A percentile compares a stretch with the other conserved stretches of the same genome.
Conservation (phyloP, 441 rosid genomes). For the Euphorbia corollata region DNA sequence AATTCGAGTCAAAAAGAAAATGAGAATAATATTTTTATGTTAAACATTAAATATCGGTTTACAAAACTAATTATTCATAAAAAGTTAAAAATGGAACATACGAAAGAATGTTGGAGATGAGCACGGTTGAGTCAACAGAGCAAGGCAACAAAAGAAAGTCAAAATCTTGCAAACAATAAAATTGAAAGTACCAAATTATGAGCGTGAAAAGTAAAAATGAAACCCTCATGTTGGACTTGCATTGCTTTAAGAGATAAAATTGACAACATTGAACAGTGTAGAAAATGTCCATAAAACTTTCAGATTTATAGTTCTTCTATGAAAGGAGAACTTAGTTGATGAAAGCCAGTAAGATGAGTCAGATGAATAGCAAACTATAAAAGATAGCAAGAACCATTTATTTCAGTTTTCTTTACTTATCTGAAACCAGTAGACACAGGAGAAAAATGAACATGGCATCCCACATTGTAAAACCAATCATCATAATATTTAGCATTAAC, state of each 20-base stretch:
- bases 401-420: background rate
- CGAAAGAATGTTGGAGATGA: background rate
- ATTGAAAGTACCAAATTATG: background rate
- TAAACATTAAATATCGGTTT: background rate
- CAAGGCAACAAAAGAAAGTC: background rate
- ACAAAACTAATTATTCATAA: background rate
- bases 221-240: background rate
- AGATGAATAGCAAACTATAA: background rate
- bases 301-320: background rate
- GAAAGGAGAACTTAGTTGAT: background rate
- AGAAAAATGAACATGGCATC: background rate
- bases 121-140: background rate
- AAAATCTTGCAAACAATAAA: background rate
- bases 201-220: background rate
- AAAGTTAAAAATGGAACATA: background rate
- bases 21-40: background rate
- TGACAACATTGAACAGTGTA: background rate
- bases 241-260: background rate
- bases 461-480: slow-evolving; percentile 2
- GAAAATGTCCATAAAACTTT: background rate
- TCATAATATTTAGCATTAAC: background rate
- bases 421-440: background rate
- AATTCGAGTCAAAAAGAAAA: background rate
- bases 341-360: background rate
- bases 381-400: background rate